Base-by-base conservation (phyloP, 352 stramenopile genomes). In the Globisporangium sylvaticum region DNA sequence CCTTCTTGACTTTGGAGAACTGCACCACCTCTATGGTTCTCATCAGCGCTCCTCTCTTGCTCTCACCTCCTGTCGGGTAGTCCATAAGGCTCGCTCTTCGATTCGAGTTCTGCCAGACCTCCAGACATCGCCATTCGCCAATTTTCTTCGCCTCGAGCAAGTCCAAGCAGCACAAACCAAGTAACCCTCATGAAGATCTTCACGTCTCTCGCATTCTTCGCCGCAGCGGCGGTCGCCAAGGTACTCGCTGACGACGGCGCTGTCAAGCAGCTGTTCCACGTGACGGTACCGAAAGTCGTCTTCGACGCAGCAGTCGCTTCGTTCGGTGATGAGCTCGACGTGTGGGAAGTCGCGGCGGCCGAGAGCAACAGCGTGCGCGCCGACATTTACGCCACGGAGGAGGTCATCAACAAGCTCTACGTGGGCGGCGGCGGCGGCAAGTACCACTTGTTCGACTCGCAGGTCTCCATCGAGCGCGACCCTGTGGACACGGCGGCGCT, bases 231-330 rank as follows among this genome's bases (percentile, higher is more conserved):
- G 29, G 55, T 64, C 50, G 48, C 37, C 37, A 44, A 44, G 20
- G 37, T 20, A 1, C 3, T 58, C 15, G 71, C 71, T 29, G 32
- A 72, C 5, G 65, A 77, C 24, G 67, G 46, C 32, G 64, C 48
- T 44, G 37, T 44, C 0, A 77, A 77, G 71, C 64, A 77, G 31
- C 71, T 71, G 24, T 77, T 63, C 64, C 71, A 77, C 58, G 71
- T 77, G 8, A 77, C 59, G 0, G 64, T 74, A 39, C 71, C 71
- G 46, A 77, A 75, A 68, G 39, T 44, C 29, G 57, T 72, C 44
- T 72, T 66, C 9, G 60, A 66, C 39, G 25, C 50, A 6, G 60
- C 60, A 10, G 22, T 58, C 14, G 14, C 20, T 4, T 31, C 27
- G 8, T 59, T 66, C 27, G 60, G 60, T 3, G 60, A 66, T 20